phyloP scores from a whole-genome alignment of 164 flowering plant genomes.

The Stephania japonica region DNA sequence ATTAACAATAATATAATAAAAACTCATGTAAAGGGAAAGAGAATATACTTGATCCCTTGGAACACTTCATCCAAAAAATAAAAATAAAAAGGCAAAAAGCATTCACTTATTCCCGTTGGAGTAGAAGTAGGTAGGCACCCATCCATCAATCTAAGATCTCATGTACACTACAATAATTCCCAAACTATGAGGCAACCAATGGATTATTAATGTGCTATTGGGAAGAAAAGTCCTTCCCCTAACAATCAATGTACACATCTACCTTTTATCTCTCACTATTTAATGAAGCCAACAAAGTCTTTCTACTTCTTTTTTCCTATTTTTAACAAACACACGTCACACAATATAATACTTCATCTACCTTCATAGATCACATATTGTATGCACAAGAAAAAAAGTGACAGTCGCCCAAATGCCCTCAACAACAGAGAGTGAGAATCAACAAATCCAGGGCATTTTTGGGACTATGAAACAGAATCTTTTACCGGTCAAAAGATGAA shows the following conservation, averaged over 20 bases:
- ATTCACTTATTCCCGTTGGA: background rate
- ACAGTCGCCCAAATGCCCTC: background rate
- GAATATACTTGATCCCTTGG: background rate
- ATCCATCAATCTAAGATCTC: background rate
- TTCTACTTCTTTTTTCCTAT: too few species aligned
- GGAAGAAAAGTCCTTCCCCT: background rate
- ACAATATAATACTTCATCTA: background rate
- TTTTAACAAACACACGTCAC: too few species aligned
- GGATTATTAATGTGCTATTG: background rate
- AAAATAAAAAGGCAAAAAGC: background rate
- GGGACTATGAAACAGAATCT: slow-evolving; percentile 19
- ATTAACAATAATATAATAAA: too few species aligned
- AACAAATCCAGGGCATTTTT: background rate
- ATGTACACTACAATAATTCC: background rate
- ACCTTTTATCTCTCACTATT: background rate
- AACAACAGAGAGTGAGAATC: background rate
- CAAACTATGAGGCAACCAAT: background rate
- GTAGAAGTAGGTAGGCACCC: background rate
- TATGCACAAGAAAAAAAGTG: background rate
- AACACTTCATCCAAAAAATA: background rate
- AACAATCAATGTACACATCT: background rate
- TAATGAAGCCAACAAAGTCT: background rate
- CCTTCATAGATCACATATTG: too few species aligned
- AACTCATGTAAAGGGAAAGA: too few species aligned
- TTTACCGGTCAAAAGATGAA: slow-evolving; percentile 33